These are phyloP conservation scores for Arthroderma uncinatum DNA, from an alignment of 2,329 filamentous ascomycete genomes.

Conservation along the genomic window DNA sequence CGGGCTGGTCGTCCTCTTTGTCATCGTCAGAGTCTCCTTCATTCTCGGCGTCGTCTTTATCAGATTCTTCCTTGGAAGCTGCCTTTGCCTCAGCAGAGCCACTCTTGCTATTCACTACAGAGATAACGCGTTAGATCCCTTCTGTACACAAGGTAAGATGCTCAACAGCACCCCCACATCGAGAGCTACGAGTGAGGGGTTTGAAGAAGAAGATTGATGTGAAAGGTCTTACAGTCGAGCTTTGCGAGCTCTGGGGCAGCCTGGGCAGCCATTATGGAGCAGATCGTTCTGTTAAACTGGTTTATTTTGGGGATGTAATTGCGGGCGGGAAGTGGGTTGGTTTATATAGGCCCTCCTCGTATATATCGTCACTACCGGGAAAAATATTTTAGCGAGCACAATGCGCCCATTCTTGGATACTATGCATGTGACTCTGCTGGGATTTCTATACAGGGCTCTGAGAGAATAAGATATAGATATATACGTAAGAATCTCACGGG, in stretches of 20 bases:
- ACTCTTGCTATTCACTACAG: constrained; percentile 31
- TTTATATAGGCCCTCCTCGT: constrained; percentile 6
- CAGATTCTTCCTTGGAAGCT: constrained; percentile 24
- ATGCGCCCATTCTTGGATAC: not conserved
- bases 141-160: not conserved
- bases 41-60: constrained; percentile 40
- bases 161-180: not conserved
- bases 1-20: constrained; percentile 33
- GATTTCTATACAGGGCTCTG: not conserved
- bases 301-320: not conserved
- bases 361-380: not conserved
- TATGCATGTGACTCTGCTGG: not conserved
- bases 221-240: constrained; percentile 27
- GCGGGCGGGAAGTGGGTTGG: not conserved
- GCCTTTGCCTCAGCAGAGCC: constrained; percentile 24
- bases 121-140: not conserved
- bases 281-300: not conserved
- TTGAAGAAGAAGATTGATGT: not conserved
- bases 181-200: not conserved
- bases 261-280: constrained; percentile 33
- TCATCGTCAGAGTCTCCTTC: constrained; percentile 44
- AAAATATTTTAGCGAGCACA: not conserved
- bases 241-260: constrained; percentile 32
- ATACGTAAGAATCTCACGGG: not conserved
- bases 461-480: not conserved